Evolutionary conservation across 2,329 filamentous ascomycete species (phyloP).

Genomic region (Purpureocillium takamizusanense): DNA sequence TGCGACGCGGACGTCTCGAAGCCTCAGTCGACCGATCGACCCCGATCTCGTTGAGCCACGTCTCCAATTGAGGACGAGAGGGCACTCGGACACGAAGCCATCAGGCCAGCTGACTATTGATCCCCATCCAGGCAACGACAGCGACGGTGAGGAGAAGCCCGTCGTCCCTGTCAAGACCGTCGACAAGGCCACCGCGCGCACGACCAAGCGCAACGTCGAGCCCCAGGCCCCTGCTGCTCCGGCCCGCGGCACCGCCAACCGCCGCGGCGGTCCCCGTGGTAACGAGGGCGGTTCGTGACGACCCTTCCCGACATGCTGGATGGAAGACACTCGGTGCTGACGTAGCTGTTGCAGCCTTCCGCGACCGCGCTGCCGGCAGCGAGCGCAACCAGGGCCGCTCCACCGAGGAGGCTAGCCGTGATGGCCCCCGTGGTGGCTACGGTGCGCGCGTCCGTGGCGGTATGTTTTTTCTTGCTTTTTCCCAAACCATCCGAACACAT

Average conservation of each 20-base stretch:
- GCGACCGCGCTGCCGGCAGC: constrained; percentile 74
- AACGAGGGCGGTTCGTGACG: constrained; percentile 74
- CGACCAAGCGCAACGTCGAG: constrained; percentile 77
- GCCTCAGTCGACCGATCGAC: constrained; percentile 5
- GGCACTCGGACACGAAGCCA: no score
- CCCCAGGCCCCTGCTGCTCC: constrained; percentile 62
- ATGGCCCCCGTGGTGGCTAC: constrained; percentile 50
- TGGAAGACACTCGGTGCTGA: background rate
- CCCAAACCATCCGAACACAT: no score
- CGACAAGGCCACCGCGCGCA: constrained; percentile 71
- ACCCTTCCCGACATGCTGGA: background rate
- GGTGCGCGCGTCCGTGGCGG: constrained; percentile 54
- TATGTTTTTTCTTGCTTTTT: no score
- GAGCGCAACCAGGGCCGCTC: constrained; percentile 75
- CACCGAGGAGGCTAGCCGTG: constrained; percentile 56
- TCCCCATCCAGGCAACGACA: constrained; percentile 44
- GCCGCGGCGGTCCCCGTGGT: constrained; percentile 55
- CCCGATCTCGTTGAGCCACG: background rate
- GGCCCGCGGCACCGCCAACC: constrained; percentile 32
- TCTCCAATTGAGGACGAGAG: no score
- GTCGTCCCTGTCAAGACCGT: constrained; percentile 80
- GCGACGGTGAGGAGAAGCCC: constrained; percentile 57
- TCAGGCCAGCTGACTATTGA: constrained; percentile 6
- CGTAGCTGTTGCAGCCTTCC: constrained; percentile 56
- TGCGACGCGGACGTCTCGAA: constrained; percentile 2